These are phyloP conservation scores for Liriodendron chinense DNA, from an alignment of 164 flowering plant species.

Conservation along the genomic window DNA sequence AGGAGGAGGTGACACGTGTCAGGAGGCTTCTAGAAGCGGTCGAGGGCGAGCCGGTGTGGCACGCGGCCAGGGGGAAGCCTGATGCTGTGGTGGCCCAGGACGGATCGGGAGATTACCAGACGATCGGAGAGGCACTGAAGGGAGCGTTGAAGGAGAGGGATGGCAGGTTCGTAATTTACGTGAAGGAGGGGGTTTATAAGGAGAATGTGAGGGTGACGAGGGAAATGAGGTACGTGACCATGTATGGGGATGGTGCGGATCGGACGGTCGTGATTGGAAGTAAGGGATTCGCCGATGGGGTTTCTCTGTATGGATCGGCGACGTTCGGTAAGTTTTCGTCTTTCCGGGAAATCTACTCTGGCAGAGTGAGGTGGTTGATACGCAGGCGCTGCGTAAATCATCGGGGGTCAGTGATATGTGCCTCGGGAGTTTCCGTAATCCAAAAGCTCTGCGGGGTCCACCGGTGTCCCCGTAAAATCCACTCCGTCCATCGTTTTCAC, in stretches of 20 bases:
- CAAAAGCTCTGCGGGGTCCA: too few species aligned
- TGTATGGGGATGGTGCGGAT: conserved; percentile 51
- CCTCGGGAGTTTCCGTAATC: too few species aligned
- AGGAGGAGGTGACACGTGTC: not conserved
- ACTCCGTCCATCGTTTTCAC: too few species aligned
- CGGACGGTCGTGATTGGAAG: conserved; percentile 44
- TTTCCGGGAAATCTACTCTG: too few species aligned
- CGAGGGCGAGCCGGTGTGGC: not conserved
- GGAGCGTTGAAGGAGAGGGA: conserved; percentile 24
- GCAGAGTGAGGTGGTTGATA: too few species aligned
- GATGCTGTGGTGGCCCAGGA: conserved; percentile 53
- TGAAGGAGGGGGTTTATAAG: conserved; percentile 54
- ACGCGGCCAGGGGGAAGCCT: not conserved
- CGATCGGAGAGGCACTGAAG: conserved; percentile 34
- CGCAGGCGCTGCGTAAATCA: too few species aligned
- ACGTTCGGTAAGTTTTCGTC: conserved; percentile 38
- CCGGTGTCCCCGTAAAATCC: too few species aligned
- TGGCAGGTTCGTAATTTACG: conserved; percentile 32
- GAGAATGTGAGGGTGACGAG: conserved; percentile 30
- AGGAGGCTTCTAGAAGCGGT: not conserved
- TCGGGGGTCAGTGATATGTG: too few species aligned
- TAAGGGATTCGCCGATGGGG: conserved; percentile 35
- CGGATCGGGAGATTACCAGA: conserved; percentile 48
- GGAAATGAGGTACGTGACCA: conserved; percentile 25
- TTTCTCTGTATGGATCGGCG: conserved; percentile 37